Conservation (phyloP, 805 yeast species). For the Pichia phayaonensis region DNA sequence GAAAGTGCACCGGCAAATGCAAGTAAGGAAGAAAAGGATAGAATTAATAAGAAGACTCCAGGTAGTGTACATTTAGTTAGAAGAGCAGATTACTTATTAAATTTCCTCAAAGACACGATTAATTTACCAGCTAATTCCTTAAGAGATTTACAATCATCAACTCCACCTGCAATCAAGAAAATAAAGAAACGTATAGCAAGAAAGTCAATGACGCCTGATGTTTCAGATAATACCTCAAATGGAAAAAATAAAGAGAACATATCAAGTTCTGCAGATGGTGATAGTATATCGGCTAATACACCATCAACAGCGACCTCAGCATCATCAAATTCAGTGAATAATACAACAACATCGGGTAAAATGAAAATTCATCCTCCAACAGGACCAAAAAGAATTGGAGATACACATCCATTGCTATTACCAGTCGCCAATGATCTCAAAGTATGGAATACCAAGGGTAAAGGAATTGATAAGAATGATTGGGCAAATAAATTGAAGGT, state of each 20-base stretch:
- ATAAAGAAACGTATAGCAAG: conserved; percentile 16
- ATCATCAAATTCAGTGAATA: not conserved
- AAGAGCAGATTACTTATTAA: conserved; percentile 79
- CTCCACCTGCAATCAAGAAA: conserved; percentile 14
- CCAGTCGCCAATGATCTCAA: conserved; percentile 24
- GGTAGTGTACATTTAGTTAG: conserved; percentile 89
- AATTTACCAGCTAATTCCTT: conserved; percentile 3
- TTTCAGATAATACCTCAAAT: not conserved
- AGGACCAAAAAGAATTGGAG: conserved; percentile 7
- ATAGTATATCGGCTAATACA: not conserved
- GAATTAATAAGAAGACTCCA: conserved; percentile 60
- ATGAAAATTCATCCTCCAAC: conserved; percentile 7
- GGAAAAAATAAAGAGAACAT: not conserved
- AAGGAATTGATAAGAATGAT: conserved; percentile 25
- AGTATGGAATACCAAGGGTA: conserved; percentile 27
- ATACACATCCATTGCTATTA: conserved; percentile 19
- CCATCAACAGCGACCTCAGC: not conserved
- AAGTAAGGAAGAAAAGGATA: conserved; percentile 32
- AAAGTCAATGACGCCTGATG: conserved; percentile 20
- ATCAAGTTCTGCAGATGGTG: not conserved
- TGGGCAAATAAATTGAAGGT: conserved; percentile 26
- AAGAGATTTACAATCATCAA: not conserved
- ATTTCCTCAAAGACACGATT: conserved; percentile 48
- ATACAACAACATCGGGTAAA: not conserved
- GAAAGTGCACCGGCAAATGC: conserved; percentile 33